Conservation (phyloP, 441 rosid species). For the Omphalea diandra region DNA sequence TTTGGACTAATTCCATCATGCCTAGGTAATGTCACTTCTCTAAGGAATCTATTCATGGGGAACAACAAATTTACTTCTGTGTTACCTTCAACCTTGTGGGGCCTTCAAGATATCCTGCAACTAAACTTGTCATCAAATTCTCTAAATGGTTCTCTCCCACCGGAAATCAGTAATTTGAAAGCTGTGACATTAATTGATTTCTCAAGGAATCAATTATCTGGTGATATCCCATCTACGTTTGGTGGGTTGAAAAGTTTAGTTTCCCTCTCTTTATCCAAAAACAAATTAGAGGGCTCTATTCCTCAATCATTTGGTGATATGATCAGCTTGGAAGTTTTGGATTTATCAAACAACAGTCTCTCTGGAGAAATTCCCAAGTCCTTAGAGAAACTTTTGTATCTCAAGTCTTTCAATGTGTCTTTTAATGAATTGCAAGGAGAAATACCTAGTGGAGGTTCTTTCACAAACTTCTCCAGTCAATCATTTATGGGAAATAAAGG, state of each 20-base stretch:
- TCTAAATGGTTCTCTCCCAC: not conserved
- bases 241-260: not conserved
- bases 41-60: not conserved
- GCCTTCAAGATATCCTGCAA: constrained; percentile 11
- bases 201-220: not conserved
- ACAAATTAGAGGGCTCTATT: constrained; percentile 7
- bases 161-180: too few species aligned
- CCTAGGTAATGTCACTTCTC: constrained; percentile 15
- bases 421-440: constrained; percentile 23
- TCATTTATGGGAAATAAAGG: constrained; percentile 26
- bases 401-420: too few species aligned
- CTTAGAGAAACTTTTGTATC: constrained; percentile 4
- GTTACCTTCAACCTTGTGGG: constrained; percentile 24
- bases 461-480: constrained; percentile 22
- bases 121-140: not conserved
- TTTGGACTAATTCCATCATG: constrained; percentile 4
- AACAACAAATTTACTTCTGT: constrained; percentile 18
- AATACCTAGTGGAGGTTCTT: constrained; percentile 24
- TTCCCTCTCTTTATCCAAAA: not conserved
- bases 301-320: constrained; percentile 22
- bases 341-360: constrained; percentile 27
- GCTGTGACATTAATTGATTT: not conserved
- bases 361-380: constrained; percentile 28
- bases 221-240: not conserved
- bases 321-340: constrained; percentile 20